phyloP scores from a whole-genome alignment of 352 stramenopile species.

The Globisporangium viniferum region DNA sequence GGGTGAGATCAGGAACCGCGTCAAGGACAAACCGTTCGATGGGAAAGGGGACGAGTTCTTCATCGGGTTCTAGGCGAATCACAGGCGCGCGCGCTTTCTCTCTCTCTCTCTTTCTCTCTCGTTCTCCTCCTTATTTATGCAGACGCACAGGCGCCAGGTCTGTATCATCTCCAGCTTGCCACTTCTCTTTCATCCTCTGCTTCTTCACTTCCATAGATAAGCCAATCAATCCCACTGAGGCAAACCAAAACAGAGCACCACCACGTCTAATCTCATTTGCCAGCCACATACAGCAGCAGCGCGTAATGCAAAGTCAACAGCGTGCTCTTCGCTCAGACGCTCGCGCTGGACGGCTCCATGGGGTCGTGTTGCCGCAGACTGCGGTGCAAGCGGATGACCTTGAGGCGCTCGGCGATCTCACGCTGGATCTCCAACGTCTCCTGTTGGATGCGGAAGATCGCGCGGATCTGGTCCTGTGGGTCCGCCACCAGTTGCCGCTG shows the following conservation, averaged over 20 bases:
- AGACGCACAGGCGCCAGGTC: background rate
- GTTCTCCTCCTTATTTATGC: conserved; percentile 1
- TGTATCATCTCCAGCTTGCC: background rate
- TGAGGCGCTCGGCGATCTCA: conserved; percentile 46
- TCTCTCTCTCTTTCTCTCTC: background rate
- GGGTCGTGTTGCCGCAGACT: conserved; percentile 36
- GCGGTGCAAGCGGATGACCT: conserved; percentile 31
- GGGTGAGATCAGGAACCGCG: conserved; percentile 65
- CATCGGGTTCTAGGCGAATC: conserved; percentile 51
- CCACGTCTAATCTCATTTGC: background rate
- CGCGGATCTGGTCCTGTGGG: conserved; percentile 40
- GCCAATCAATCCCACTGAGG: background rate
- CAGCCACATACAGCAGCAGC: background rate
- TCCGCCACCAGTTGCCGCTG: conserved; percentile 21
- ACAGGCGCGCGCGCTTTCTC: background rate
- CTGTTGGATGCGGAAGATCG: conserved; percentile 54
- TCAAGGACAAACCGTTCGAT: conserved; percentile 67
- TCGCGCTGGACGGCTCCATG: conserved; percentile 62
- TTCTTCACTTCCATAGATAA: background rate
- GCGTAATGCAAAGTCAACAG: background rate
- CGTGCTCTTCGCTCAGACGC: conserved; percentile 32
- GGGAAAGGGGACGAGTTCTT: conserved; percentile 68
- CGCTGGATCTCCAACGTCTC: conserved; percentile 52
- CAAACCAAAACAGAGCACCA: background rate
- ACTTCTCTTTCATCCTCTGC: background rate